Evolutionary conservation across 306 rosid species (phyloP), one percentile per base, ranked within the genome.

Genomic region (Trifolium pratense): DNA sequence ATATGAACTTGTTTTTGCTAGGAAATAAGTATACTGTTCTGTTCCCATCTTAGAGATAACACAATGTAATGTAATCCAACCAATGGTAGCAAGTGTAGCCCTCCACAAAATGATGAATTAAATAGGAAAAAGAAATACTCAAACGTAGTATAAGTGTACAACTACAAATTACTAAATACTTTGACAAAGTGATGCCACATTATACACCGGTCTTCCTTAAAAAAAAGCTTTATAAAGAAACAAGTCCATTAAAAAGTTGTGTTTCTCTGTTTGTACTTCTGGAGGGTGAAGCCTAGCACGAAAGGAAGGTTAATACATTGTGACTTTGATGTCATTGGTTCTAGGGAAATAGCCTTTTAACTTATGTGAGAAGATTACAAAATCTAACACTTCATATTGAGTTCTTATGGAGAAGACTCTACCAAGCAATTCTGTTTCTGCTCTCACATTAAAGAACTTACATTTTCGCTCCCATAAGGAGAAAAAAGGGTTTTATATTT

Each of bases 11-110:
- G 3, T 16, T 34, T 46, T 57, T 65, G 11, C 49, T 52, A 16
- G 1, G 53, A 55, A 51, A 74, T 57, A 25, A 32, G 64, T 71
- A 56, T 11, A 17, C 12, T 18, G 23, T 29, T 62, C 52, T 49
- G 57, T 36, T 16, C 21, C 67, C 60, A 51, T 59, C 62, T 48
- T 39, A 66, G 14, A 64, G 25, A 49, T 42, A 58, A 51, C 23
- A 29, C 23, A 31, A 43, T 77, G 51, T 17, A 31, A 43, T 77
- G 51, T 17, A 71, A 72, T 59, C 60, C n/a, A 77, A 66, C 48
- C 66, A 42, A 39, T 32, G 6, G 34, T 31, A 10, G 64, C 59
- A 68, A 52, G 42, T 53, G 53, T 69, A 68, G 6, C 61, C 65
- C 65, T 45, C 74, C 43, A 16, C 36, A 34, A 77, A 51, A 56